A percentile compares a stretch with the other conserved stretches of the same genome.
phyloP scores from a whole-genome alignment of 2,329 filamentous ascomycete species.

The Paecilomyces formosus region DNA sequence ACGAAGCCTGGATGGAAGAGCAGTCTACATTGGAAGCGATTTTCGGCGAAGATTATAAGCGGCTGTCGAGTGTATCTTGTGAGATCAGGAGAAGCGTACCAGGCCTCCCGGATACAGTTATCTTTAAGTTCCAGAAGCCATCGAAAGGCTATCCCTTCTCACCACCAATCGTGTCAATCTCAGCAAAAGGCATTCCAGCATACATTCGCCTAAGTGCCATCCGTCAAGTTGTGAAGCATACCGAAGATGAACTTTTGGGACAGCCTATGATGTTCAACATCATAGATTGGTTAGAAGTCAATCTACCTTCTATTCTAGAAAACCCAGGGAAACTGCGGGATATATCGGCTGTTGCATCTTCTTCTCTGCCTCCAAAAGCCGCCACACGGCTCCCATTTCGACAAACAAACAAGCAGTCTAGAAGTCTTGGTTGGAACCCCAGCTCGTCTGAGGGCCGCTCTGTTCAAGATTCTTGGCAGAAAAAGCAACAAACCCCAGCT shows the following conservation, averaged over 20 bases:
- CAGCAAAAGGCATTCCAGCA: constrained; percentile 65
- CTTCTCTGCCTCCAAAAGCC: constrained; percentile 8
- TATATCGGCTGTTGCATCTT: constrained; percentile 70
- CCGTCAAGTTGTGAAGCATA: constrained; percentile 65
- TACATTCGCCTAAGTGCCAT: constrained; percentile 90
- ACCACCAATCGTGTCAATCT: constrained; percentile 61
- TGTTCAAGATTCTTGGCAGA: constrained; percentile 57
- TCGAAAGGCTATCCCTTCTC: constrained; percentile 61
- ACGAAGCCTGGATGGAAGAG: constrained; percentile 74
- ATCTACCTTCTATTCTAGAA: constrained; percentile 74
- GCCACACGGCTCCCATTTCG: constrained; percentile 18
- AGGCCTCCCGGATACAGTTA: constrained; percentile 38
- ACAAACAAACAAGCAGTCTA: constrained; percentile 39
- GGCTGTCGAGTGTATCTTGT: constrained; percentile 56
- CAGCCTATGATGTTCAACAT: constrained; percentile 89
- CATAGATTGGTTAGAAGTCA: constrained; percentile 83
- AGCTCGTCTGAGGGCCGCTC: constrained; percentile 53
- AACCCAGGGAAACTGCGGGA: constrained; percentile 77
- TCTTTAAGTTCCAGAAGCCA: constrained; percentile 63
- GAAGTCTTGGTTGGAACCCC: constrained; percentile 56
- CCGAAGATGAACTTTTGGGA: constrained; percentile 62
- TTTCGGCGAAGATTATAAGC: constrained; percentile 65
- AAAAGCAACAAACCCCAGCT: constrained; percentile 55
- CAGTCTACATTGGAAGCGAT: constrained; percentile 77
- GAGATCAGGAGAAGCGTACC: constrained; percentile 57